Conservation (phyloP, 345 rosid genomes). For the Toxicodendron radicans region DNA sequence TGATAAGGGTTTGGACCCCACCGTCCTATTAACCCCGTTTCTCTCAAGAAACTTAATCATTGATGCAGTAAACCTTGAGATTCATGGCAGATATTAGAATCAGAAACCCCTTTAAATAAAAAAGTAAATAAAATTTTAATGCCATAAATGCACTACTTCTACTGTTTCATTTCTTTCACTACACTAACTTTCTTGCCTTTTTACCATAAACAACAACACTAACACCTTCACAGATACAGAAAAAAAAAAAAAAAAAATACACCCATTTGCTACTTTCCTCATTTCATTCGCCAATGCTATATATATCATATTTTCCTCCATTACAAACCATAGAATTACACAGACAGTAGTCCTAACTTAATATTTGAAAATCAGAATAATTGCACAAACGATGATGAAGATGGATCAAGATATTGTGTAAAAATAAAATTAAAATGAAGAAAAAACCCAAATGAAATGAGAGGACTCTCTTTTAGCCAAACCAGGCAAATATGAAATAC, state of each 20-base stretch:
- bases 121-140: neutral
- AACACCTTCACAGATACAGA: too few species aligned
- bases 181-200: constrained; percentile 18
- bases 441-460: constrained; percentile 17
- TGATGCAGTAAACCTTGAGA: constrained; percentile 47
- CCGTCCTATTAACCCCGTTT: constrained; percentile 21
- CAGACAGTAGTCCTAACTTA: neutral
- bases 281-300: too few species aligned
- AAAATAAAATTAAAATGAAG: neutral
- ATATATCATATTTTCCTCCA: too few species aligned
- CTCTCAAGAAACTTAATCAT: constrained; percentile 41
- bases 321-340: too few species aligned
- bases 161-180: constrained; percentile 39
- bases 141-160: neutral
- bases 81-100: constrained; percentile 34
- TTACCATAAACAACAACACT: neutral
- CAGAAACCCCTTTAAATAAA: constrained; percentile 7
- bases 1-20: constrained; percentile 49
- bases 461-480: constrained; percentile 20
- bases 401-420: constrained; percentile 18
- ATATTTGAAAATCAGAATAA: neutral
- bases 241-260: too few species aligned
- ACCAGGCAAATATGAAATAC: constrained; percentile 30
- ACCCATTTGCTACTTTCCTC: too few species aligned
- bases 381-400: constrained; percentile 32